These are phyloP conservation scores for Gossypium herbaceum DNA, from an alignment of 345 rosid genomes.

Conservation along the genomic window DNA sequence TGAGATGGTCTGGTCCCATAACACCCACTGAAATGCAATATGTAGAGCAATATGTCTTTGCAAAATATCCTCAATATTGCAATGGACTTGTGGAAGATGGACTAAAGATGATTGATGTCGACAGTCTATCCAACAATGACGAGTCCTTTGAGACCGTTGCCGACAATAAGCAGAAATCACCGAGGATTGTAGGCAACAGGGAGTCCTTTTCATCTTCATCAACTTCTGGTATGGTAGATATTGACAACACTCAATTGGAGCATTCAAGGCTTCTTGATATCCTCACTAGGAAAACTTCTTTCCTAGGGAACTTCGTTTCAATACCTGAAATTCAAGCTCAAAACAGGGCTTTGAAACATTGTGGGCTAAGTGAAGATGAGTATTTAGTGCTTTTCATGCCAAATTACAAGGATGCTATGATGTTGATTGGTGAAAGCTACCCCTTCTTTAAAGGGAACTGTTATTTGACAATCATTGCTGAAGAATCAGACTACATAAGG, in stretches of 20 bases:
- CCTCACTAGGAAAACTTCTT: constrained; percentile 58
- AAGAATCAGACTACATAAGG: constrained; percentile 41
- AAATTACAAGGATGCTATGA: constrained; percentile 60
- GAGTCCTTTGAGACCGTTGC: constrained; percentile 35
- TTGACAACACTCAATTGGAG: constrained; percentile 54
- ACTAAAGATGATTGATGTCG: constrained; percentile 42
- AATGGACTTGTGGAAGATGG: constrained; percentile 44
- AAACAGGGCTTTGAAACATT: constrained; percentile 54
- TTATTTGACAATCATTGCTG: constrained; percentile 46
- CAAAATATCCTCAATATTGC: constrained; percentile 65
- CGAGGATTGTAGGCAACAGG: constrained; percentile 15
- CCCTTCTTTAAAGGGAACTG: constrained; percentile 66
- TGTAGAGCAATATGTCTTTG: constrained; percentile 58
- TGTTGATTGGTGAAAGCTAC: constrained; percentile 69
- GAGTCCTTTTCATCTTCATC: constrained; percentile 25
- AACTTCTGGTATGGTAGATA: constrained; percentile 40
- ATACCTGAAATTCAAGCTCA: constrained; percentile 69
- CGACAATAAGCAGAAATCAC: constrained; percentile 42
- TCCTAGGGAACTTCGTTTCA: constrained; percentile 65
- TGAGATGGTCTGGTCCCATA: constrained; percentile 73
- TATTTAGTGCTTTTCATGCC: constrained; percentile 67
- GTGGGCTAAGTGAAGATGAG: constrained; percentile 54
- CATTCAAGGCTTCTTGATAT: constrained; percentile 62
- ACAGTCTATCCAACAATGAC: constrained; percentile 49
- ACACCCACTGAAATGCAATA: constrained; percentile 68